These are phyloP conservation scores for Pneumocystis oryctolagi DNA, from an alignment of 1,139 yeast species.

Conservation along the genomic window DNA sequence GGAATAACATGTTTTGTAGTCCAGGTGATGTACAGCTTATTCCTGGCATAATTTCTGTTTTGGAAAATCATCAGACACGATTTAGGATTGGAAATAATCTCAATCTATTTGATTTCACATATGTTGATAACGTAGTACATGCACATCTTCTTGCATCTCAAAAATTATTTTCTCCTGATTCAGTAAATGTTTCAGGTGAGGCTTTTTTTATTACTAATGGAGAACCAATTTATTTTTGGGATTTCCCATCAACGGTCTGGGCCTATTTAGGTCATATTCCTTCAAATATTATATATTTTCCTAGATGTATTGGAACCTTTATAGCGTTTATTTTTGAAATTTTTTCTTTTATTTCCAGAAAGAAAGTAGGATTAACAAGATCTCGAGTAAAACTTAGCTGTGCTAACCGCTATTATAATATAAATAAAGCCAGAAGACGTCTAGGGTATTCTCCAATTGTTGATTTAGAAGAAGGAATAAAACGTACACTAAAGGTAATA, in stretches of 20 bases:
- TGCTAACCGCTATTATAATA: constrained; percentile 90
- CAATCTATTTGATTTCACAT: constrained; percentile 90
- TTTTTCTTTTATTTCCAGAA: constrained; percentile 35
- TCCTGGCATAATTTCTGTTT: constrained; percentile 79
- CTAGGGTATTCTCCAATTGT: constrained; percentile 75
- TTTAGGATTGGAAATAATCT: constrained; percentile 90
- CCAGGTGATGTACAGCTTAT: constrained; percentile 96
- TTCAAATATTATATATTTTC: constrained; percentile 50
- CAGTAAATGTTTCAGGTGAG: constrained; percentile 54
- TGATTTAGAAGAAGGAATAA: constrained; percentile 67
- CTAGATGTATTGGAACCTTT: constrained; percentile 55
- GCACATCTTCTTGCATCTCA: constrained; percentile 88
- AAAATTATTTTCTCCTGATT: constrained; percentile 34
- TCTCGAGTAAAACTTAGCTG: constrained; percentile 86
- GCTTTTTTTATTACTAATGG: constrained; percentile 86
- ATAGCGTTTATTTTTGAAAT: constrained; percentile 68
- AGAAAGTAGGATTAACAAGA: constrained; percentile 90
- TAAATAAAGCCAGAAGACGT: constrained; percentile 63
- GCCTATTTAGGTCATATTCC: constrained; percentile 70
- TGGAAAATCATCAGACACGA: constrained; percentile 71
- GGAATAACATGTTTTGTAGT: neutral
- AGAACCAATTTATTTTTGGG: constrained; percentile 93
- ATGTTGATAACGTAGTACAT: constrained; percentile 98
- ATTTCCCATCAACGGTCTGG: constrained; percentile 92
- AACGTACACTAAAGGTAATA: constrained; percentile 73